Evolutionary conservation across 805 yeast species (phyloP).

Genomic region (Candida sphagnicola): DNA sequence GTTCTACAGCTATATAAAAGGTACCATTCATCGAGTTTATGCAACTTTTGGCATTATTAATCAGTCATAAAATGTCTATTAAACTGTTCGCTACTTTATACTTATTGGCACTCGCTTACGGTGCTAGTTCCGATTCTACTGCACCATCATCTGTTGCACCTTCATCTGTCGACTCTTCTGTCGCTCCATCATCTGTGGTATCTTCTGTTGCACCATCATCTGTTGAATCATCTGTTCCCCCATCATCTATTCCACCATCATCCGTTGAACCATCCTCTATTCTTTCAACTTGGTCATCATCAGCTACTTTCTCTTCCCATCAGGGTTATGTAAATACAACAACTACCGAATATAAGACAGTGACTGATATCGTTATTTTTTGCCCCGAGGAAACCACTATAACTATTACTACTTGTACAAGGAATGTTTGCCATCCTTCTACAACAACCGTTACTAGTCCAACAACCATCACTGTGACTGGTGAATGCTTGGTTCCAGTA

Average conservation of each 20-base stretch:
- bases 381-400: conserved; percentile 69
- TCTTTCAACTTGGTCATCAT: conserved; percentile 7
- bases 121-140: conserved; percentile 1
- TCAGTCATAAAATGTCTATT: background rate
- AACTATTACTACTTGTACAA: conserved; percentile 44
- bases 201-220: background rate
- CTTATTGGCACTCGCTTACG: background rate
- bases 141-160: background rate
- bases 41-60: background rate
- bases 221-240: conserved; percentile 2
- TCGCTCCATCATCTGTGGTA: conserved; percentile 3
- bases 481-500: conserved; percentile 66
- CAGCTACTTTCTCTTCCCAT: too few relatives aligned
- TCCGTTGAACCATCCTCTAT: conserved; percentile 4
- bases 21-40: too few relatives aligned
- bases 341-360: conserved; percentile 41
- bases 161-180: conserved; percentile 4
- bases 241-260: conserved; percentile 1
- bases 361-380: conserved; percentile 53
- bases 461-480: conserved; percentile 75
- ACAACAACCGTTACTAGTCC: conserved; percentile 68
- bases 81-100: conserved; percentile 2
- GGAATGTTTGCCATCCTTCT: conserved; percentile 14
- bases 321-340: too few relatives aligned
- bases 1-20: too few relatives aligned